Evolutionary conservation across 2,329 filamentous ascomycete species (phyloP).

Genomic region (Apiospora arundinis): DNA sequence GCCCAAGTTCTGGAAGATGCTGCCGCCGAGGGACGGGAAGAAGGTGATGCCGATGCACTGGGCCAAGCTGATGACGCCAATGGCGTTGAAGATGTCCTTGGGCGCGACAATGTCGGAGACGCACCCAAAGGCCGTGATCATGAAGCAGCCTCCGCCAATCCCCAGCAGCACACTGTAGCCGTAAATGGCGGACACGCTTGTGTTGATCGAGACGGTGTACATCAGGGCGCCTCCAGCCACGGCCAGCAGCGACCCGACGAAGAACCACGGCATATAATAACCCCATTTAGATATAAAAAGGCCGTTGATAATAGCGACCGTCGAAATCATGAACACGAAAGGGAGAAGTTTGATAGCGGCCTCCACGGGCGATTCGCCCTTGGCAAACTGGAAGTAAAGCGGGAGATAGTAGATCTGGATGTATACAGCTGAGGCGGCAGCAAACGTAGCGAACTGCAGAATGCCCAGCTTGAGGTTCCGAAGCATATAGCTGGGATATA

Average conservation of each 20-base stretch:
- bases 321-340: constrained; percentile 44
- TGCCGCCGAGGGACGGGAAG: background rate
- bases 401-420: constrained; percentile 54
- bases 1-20: background rate
- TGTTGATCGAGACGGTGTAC: constrained; percentile 12
- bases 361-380: constrained; percentile 44
- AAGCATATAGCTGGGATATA: constrained; percentile 52
- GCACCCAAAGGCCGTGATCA: background rate
- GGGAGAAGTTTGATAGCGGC: constrained; percentile 47
- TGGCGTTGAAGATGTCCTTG: background rate
- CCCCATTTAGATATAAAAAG: constrained; percentile 41
- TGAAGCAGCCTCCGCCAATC: background rate
- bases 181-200: background rate
- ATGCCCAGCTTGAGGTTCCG: constrained; percentile 41
- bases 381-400: constrained; percentile 56
- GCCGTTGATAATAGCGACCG: constrained; percentile 43
- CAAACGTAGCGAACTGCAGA: constrained; percentile 42
- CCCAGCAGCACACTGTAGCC: background rate
- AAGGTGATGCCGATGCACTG: background rate
- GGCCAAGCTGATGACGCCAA: background rate
- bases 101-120: background rate
- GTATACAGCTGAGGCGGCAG: constrained; percentile 37
- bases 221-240: constrained; percentile 44
- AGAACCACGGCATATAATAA: constrained; percentile 49
- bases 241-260: constrained; percentile 43